phyloP scores from a whole-genome alignment of 2,329 filamentous ascomycete genomes.

The Fusarium ambrosium region DNA sequence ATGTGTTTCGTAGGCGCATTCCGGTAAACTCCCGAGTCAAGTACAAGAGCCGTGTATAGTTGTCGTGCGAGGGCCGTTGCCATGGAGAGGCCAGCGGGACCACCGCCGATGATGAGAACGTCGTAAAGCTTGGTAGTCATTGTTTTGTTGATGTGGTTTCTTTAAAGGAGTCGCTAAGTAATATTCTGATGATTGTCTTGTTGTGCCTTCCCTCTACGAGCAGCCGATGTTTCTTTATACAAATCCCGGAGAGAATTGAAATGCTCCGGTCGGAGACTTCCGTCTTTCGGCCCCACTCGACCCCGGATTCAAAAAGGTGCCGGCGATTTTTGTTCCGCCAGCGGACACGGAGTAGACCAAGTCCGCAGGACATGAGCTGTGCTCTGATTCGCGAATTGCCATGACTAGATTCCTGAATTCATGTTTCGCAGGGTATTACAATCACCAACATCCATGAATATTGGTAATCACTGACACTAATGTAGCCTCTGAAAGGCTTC shows the following conservation, averaged over 20 bases:
- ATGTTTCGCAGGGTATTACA: too few relatives aligned
- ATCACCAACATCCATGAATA: not conserved
- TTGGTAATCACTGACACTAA: not conserved
- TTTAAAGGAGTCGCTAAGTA: not conserved
- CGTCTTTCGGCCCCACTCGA: not conserved
- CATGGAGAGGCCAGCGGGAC: slow-evolving; percentile 64
- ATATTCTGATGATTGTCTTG: not conserved
- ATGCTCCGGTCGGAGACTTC: slow-evolving; percentile 46
- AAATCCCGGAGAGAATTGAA: slow-evolving; percentile 16
- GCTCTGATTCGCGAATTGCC: not conserved
- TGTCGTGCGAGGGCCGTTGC: slow-evolving; percentile 64
- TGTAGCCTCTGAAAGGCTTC: not conserved
- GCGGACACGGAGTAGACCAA: not conserved
- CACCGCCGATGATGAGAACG: slow-evolving; percentile 66
- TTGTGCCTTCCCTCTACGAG: not conserved
- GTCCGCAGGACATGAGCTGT: not conserved
- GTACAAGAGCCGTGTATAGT: slow-evolving; percentile 60
- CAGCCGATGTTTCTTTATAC: slow-evolving; percentile 26
- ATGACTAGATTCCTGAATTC: not conserved
- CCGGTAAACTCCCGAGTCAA: slow-evolving; percentile 65
- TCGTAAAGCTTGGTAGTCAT: slow-evolving; percentile 56
- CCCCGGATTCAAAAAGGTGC: not conserved
- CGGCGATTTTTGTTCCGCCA: not conserved
- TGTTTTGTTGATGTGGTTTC: not conserved
- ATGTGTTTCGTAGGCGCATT: slow-evolving; percentile 63